phyloP scores from a whole-genome alignment of 495 filamentous ascomycete species.

The Podospora australis region DNA sequence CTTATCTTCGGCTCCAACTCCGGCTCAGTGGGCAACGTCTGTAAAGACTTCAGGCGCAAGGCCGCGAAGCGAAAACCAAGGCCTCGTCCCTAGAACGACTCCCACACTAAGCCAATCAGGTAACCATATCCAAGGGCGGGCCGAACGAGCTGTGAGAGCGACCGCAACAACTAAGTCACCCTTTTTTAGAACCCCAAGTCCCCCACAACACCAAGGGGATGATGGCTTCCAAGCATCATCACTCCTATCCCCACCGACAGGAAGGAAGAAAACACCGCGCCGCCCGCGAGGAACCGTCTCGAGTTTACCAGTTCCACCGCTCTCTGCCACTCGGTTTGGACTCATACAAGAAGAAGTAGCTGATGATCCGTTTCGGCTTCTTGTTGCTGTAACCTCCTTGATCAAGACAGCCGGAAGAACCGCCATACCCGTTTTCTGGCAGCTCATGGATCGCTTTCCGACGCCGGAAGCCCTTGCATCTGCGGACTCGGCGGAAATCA shows the following conservation, averaged over 20 bases:
- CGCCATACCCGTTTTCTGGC: constrained; percentile 71
- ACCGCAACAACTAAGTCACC: constrained; percentile 29
- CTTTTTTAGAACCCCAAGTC: constrained; percentile 30
- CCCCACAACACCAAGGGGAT: not conserved
- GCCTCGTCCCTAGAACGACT: no score
- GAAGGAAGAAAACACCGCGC: constrained; percentile 20
- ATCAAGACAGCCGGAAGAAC: constrained; percentile 69
- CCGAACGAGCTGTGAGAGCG: constrained; percentile 8
- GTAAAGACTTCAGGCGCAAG: no score
- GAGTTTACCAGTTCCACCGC: constrained; percentile 64
- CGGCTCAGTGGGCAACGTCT: no score
- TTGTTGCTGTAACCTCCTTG: constrained; percentile 74
- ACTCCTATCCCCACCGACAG: constrained; percentile 8
- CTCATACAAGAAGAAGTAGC: constrained; percentile 78
- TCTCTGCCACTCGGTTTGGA: constrained; percentile 58
- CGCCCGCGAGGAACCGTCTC: constrained; percentile 50
- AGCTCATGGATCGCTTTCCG: constrained; percentile 61
- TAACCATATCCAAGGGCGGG: no score
- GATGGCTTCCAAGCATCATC: not conserved
- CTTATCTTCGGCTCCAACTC: no score
- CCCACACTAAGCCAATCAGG: no score
- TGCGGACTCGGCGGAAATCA: constrained; percentile 44
- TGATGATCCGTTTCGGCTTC: constrained; percentile 60
- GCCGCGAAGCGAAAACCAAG: no score
- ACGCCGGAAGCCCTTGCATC: constrained; percentile 63